Base-by-base conservation (phyloP, 1,139 yeast genomes). In the Geotrichum phurueaensis region DNA sequence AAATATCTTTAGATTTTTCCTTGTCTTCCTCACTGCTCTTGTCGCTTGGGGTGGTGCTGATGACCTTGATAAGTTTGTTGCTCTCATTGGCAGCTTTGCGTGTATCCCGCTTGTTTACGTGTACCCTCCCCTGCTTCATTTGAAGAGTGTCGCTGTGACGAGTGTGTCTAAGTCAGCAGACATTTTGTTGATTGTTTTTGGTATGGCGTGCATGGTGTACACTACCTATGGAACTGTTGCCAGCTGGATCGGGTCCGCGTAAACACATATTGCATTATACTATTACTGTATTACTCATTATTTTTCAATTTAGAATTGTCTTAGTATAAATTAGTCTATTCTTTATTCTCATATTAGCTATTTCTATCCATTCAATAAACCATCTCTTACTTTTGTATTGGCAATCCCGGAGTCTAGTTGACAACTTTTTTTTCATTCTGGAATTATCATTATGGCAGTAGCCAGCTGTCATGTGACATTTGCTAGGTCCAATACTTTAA, bases 61-160 rank as follows among this genome's bases (percentile, higher is more conserved):
- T 62, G 88, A 86, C 68, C 75, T 86, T 62, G 98, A 94, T 73
- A 87, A 87, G 73, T 94, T 94, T 75, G 97, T 94, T 31, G 89
- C 97, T 6, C 79, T 94, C 65, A 89, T 89, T 64, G 99, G 99
- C 2, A 88, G 96, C 65, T 85, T 92, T 61, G 97, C 99, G 0
- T 94, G 99, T 72, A 86, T 94, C 63, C 99, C 99, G 4, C 81
- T 94, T 75, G 96, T 94, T 59, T 94, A 92, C 75, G 84, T 94
- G 56, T 95, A 89, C 71, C 99, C 99, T 2, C 97, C 99, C 2
- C 68, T 94, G 72, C 80, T 94, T 61, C 97, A 92, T 71, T 76
- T 81, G 65, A 80, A 74, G 63, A 77, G 81, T 1, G 74, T 75
- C 33, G 70, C 69, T 43, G 57, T 63, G 60, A 62, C 69, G 61